Evolutionary conservation across 192 early-diverging fungal genomes (phyloP).

Genomic region (Ambispora gerdemannii): DNA sequence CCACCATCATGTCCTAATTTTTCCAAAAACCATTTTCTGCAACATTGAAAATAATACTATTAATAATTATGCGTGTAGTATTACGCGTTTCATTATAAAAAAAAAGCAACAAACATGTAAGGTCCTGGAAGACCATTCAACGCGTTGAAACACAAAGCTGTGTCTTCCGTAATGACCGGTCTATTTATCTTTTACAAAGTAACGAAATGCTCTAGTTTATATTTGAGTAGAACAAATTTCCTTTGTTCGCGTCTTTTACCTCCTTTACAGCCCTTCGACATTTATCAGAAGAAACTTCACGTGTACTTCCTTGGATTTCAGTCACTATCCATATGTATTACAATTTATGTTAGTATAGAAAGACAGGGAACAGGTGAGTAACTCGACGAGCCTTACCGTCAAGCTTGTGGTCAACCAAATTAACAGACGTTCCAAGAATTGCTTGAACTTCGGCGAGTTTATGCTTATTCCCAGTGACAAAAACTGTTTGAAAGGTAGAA

Average conservation of each 20-base stretch:
- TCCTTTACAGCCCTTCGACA: conserved; percentile 68
- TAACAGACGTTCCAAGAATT: conserved; percentile 67
- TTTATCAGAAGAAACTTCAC: conserved; percentile 77
- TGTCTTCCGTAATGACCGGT: conserved; percentile 91
- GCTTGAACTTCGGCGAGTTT: conserved; percentile 87
- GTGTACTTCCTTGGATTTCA: conserved; percentile 88
- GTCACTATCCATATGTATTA: conserved; percentile 50
- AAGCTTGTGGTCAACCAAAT: conserved; percentile 63
- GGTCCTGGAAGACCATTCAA: conserved; percentile 91
- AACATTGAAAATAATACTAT: conserved; percentile 4
- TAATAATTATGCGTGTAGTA: background rate
- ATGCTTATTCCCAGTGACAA: conserved; percentile 96
- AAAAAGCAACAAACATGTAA: conserved; percentile 55
- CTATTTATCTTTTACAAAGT: conserved; percentile 50
- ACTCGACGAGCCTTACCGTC: too few species aligned
- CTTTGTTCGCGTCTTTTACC: too few species aligned
- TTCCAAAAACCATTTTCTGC: conserved; percentile 93
- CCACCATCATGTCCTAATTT: conserved; percentile 66
- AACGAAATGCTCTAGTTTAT: background rate
- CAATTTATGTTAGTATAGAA: background rate
- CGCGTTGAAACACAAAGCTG: conserved; percentile 89
- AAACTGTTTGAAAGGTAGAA: conserved; percentile 43
- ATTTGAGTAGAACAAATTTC: background rate
- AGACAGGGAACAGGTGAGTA: background rate
- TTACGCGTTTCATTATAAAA: too few species aligned